Percentiles rank a stretch among this genome's conserved stretches.
Conservation (phyloP, 164 flowering plant species). For the Magnolia kwangsiensis region DNA sequence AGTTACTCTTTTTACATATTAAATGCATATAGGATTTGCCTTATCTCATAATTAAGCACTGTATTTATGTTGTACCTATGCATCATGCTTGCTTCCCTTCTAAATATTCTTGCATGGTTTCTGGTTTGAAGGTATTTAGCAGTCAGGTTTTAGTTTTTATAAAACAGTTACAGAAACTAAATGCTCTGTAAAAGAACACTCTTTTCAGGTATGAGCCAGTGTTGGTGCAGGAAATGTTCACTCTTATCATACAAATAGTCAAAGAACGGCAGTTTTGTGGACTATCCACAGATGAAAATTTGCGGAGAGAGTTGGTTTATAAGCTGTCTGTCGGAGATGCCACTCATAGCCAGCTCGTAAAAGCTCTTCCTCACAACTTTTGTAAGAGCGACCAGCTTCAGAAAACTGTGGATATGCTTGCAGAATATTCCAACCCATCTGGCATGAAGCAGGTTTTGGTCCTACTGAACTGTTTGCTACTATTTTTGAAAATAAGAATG, state of each 20-base stretch:
- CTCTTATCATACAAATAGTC: conserved; percentile 79
- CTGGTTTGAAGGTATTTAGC: not conserved
- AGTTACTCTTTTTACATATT: too few species aligned
- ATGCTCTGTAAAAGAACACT: conserved; percentile 2
- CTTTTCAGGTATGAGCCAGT: conserved; percentile 76
- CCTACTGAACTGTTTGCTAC: not conserved
- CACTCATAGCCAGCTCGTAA: conserved; percentile 85
- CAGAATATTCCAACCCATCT: conserved; percentile 78
- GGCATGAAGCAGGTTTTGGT: conserved; percentile 80
- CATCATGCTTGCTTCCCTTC: too few species aligned
- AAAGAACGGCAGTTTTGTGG: conserved; percentile 91
- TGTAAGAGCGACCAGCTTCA: conserved; percentile 68
- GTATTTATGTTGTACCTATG: too few species aligned
- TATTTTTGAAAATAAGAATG: not conserved
- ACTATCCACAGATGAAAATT: conserved; percentile 54
- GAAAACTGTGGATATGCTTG: conserved; percentile 62
- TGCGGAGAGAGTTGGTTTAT: conserved; percentile 75
- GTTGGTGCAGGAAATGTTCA: conserved; percentile 85
- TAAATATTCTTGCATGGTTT: too few species aligned
- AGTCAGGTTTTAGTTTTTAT: not conserved
- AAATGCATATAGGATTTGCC: too few species aligned
- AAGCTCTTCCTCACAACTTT: conserved; percentile 81
- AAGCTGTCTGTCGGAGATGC: conserved; percentile 82
- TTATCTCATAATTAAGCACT: too few species aligned
- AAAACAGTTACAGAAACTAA: not conserved